phyloP scores from a whole-genome alignment of 2,329 filamentous ascomycete species.

The Sclerotinia glacialis region DNA sequence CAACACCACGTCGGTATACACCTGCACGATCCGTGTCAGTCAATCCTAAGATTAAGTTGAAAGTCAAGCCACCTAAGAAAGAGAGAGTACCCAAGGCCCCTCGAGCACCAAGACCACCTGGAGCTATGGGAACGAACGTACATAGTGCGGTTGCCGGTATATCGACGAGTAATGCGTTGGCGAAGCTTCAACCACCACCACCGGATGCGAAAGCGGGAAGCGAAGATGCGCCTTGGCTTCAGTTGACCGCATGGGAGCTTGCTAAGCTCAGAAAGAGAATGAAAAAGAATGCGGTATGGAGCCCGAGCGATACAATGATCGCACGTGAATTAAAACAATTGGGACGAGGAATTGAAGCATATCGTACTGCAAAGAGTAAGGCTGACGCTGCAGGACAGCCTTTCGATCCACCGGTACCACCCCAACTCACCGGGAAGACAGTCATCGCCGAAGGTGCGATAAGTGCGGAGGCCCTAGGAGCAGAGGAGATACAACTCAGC shows the following conservation, averaged over 20 bases:
- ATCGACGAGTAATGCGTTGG: slow-evolving; percentile 41
- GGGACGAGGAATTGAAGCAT: slow-evolving; percentile 64
- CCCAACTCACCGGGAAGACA: slow-evolving; percentile 38
- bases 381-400: slow-evolving; percentile 63
- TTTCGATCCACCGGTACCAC: slow-evolving; percentile 49
- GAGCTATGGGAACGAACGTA: slow-evolving; percentile 40
- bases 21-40: slow-evolving; percentile 27
- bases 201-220: slow-evolving; percentile 58
- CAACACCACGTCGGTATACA: slow-evolving; percentile 30
- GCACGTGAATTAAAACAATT: slow-evolving; percentile 70
- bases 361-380: slow-evolving; percentile 58
- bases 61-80: slow-evolving; percentile 32
- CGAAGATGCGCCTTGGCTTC: slow-evolving; percentile 61
- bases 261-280: slow-evolving; percentile 74
- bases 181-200: slow-evolving; percentile 54
- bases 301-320: slow-evolving; percentile 82
- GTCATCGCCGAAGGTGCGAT: slow-evolving; percentile 60
- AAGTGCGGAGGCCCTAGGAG: slow-evolving; percentile 49
- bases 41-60: slow-evolving; percentile 36
- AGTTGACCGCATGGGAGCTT: slow-evolving; percentile 62
- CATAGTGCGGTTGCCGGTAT: slow-evolving; percentile 41
- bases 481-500: slow-evolving; percentile 61
- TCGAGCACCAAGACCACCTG: slow-evolving; percentile 36
- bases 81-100: slow-evolving; percentile 34
- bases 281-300: slow-evolving; percentile 90